phyloP scores from a whole-genome alignment of 2,329 filamentous ascomycete genomes.

The Aureobasidium sp. region DNA sequence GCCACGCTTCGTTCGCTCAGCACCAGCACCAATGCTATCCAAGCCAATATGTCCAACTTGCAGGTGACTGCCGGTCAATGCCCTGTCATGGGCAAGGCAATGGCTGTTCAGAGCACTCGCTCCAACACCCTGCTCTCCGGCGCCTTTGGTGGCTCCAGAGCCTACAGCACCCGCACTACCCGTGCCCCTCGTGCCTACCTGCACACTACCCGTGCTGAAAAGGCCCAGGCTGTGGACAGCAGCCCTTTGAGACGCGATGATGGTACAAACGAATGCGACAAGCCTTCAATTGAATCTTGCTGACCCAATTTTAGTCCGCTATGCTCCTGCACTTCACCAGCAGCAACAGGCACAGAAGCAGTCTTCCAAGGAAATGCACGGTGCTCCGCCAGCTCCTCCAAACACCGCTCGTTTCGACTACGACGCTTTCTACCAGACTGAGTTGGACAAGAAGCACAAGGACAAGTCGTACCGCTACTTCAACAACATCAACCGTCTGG shows the following conservation, averaged over 20 bases:
- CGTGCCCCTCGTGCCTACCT: constrained; percentile 61
- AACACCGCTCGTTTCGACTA: constrained; percentile 69
- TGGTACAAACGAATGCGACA: constrained; percentile 29
- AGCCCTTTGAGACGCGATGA: constrained; percentile 41
- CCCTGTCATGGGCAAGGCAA: constrained; percentile 97
- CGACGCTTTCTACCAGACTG: constrained; percentile 74
- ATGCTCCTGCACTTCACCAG: neutral
- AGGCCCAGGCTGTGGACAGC: constrained; percentile 68
- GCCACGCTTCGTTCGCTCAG: constrained; percentile 85
- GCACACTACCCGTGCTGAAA: constrained; percentile 70
- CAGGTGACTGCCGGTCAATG: constrained; percentile 91
- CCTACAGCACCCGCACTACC: constrained; percentile 42
- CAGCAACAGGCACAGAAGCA: neutral
- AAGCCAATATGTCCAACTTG: constrained; percentile 86
- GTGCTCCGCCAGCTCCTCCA: constrained; percentile 38
- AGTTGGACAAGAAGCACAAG: constrained; percentile 98
- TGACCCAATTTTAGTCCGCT: constrained; percentile 6
- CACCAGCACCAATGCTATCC: constrained; percentile 57
- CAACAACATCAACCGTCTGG: constrained; percentile 99
- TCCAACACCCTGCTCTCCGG: constrained; percentile 38
- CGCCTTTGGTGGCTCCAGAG: constrained; percentile 40
- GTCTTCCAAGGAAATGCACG: constrained; percentile 5
- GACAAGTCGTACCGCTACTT: constrained; percentile 99
- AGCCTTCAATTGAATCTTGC: neutral
- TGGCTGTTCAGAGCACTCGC: constrained; percentile 67